phyloP scores from a whole-genome alignment of 108 stramenopile genomes.

The Cyclostephanos tholiformis region DNA sequence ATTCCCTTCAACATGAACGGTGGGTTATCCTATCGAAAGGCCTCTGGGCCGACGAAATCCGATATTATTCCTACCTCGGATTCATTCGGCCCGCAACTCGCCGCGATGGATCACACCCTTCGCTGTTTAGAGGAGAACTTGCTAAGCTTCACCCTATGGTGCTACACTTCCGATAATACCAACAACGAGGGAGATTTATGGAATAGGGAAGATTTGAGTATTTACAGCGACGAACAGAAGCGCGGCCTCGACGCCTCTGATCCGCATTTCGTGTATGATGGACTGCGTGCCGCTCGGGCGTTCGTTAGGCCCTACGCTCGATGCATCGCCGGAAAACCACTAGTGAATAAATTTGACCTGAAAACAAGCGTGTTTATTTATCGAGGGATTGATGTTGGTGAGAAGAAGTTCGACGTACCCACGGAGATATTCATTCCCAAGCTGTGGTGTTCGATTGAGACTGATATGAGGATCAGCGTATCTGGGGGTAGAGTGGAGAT shows the following conservation, averaged over 20 bases:
- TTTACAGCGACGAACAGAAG: conserved; percentile 43
- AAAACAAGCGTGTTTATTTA: conserved; percentile 22
- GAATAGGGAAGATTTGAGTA: conserved; percentile 50
- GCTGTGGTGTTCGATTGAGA: conserved; percentile 20
- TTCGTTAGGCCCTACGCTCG: conserved; percentile 32
- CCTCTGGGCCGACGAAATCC: neutral
- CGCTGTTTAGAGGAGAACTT: conserved; percentile 38
- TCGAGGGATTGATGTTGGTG: conserved; percentile 10
- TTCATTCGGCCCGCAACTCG: conserved; percentile 25
- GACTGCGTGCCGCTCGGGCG: conserved; percentile 29
- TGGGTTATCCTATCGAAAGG: neutral
- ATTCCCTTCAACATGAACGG: conserved; percentile 44
- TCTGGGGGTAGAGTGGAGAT: conserved; percentile 25
- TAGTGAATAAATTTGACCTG: conserved; percentile 32
- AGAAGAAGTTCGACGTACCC: conserved; percentile 11
- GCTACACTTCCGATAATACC: conserved; percentile 46
- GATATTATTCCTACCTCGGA: conserved; percentile 8
- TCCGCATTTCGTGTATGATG: conserved; percentile 34
- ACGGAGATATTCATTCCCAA: conserved; percentile 44
- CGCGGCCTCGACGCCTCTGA: conserved; percentile 18
- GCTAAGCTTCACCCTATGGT: conserved; percentile 49
- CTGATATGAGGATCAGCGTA: conserved; percentile 24
- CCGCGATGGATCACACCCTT: conserved; percentile 45
- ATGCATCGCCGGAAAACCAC: conserved; percentile 20
- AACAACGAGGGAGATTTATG: conserved; percentile 39